These are phyloP conservation scores for Calonectria henricotiae DNA, from an alignment of 2,329 filamentous ascomycete genomes.

Conservation along the genomic window DNA sequence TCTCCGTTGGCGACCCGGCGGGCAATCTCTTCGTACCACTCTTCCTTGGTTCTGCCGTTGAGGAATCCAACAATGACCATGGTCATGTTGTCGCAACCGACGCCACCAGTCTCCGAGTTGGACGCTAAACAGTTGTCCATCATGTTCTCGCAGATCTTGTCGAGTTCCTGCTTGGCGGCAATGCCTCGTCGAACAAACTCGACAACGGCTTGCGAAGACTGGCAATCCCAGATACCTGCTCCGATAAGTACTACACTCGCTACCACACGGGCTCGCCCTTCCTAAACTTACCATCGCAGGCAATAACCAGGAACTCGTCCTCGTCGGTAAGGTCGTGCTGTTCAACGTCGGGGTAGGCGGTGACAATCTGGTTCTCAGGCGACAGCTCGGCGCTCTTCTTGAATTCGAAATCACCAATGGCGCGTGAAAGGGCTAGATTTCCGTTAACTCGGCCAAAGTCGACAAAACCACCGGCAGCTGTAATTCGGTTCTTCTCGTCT, in stretches of 20 bases:
- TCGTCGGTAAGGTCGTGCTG: slow-evolving; percentile 92
- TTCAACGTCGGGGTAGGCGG: slow-evolving; percentile 94
- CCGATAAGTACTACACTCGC: slow-evolving; percentile 44
- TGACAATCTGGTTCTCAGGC: slow-evolving; percentile 99
- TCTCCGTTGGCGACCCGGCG: slow-evolving; percentile 96
- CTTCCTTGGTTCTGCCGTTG: slow-evolving; percentile 92
- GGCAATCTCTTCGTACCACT: slow-evolving; percentile 98
- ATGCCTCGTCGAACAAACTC: slow-evolving; percentile 98
- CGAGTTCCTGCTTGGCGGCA: slow-evolving; percentile 94
- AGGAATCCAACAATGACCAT: slow-evolving; percentile 94
- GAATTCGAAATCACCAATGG: slow-evolving; percentile 99
- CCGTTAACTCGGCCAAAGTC: slow-evolving; percentile 99
- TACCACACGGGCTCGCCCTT: slow-evolving; percentile 6
- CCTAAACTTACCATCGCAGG: slow-evolving; percentile 84
- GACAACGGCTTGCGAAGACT: slow-evolving; percentile 96
- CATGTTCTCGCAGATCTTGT: slow-evolving; percentile 99
- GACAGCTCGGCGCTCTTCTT: slow-evolving; percentile 98
- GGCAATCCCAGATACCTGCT: slow-evolving; percentile 98
- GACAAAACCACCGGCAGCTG: slow-evolving; percentile 95
- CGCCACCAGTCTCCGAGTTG: slow-evolving; percentile 97
- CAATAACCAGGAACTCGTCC: slow-evolving; percentile 95
- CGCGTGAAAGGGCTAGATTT: slow-evolving; percentile 95
- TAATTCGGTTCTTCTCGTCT: slow-evolving; percentile 98
- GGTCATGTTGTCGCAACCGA: slow-evolving; percentile 99
- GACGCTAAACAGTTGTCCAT: slow-evolving; percentile 99